Evolutionary conservation across 805 yeast genomes (phyloP), one percentile per base, ranked within the genome.

Genomic region (Starmerella ratchasimensis): DNA sequence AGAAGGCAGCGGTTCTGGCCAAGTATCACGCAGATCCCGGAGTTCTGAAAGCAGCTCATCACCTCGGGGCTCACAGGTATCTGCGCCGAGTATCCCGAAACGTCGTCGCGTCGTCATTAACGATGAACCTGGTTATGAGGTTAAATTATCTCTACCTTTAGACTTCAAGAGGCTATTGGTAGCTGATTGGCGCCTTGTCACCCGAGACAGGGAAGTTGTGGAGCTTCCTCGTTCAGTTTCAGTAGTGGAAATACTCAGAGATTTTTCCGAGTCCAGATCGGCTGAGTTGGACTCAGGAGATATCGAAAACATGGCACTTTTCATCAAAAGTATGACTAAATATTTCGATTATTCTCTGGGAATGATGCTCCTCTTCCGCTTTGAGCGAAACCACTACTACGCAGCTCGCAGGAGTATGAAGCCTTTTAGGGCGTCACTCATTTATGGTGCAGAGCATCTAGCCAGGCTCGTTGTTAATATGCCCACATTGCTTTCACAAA

Each of bases 131-230:
- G 56, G 62, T 34, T 55, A 63, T 31, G 79, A 78, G 48, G 65
- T 82, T 15, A 56, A 61, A 31, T 49, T 82, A 13, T 60, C 61
- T 11, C 69, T 86, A 6, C 80, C 88, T 2, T 73, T 74, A 34
- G 59, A 65, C 22, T 62, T 88, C 40, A 86, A 84, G 56, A 62
- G 77, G 5, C 50, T 75, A 3, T 61, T 88, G 27, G 93, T 86
- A 1, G 84, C 82, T 55, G 97, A 88, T 61, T 88, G 97, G 98
- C 95, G 88, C 57, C 66, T 65, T 47, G 68, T 88, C 24, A 84
- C 97, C 1, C 80, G 80, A 49, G 80, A 83, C 48, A 76, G 77
- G 36, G 73, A 75, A 54, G 57, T 83, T 30, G 70, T 81, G 3
- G 59, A 68, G 19, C 56, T 86, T 29, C 95, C 95, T 0, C 63